Base-by-base conservation (phyloP, 1,139 yeast species). In the Ogataea hybrid region DNA sequence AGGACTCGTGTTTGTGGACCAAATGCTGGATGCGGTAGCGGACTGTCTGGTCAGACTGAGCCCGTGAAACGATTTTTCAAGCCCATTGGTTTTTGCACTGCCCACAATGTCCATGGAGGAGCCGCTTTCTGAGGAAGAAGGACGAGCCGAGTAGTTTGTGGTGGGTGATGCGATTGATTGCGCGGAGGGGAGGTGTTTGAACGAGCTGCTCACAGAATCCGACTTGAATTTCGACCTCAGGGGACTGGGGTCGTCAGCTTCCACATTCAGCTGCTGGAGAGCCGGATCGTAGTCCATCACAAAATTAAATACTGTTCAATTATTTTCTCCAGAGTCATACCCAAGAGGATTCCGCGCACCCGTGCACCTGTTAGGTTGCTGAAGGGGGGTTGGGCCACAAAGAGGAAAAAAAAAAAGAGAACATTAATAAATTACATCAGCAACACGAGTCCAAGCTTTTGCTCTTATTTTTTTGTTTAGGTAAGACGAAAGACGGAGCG, bases 191-290 rank as follows among this genome's bases (percentile, higher is more conserved):
- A 47, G 18, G n/a, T 43, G 49, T 25, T 50, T 49, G 50, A 56
- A 56, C 3, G 56, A 41, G 28, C 39, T 47, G 30, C 52, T 54
- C 16, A 49, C 56, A 9, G 59, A 53, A 31, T 54, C 59, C 8
- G 59, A 52, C 35, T 51, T 50, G 48, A 52, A 46, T 31, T 47
- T 47, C 14, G 52, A 46, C 35, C 43, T 51, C 7, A 41, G n/a
- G 28, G 38, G 31, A 20, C 36, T 12, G 20, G 23, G 18, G 29
- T 32, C 21, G 28, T 20, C 37, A 6, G 23, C 28, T 8, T 29
- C 34, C 18, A 17, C 28, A 12, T 25, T 34, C 29, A 33, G 32
- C 15, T 32, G 16, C 14, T 32, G 29, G 27, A 31, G n/a, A 17
- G 44, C 38, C 39, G 37, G 31, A 25, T 31, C 48, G 28, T 35